These are phyloP conservation scores for Prillingera fragicola DNA, from an alignment of 1,284 basidiomycete genomes.

Conservation along the genomic window DNA sequence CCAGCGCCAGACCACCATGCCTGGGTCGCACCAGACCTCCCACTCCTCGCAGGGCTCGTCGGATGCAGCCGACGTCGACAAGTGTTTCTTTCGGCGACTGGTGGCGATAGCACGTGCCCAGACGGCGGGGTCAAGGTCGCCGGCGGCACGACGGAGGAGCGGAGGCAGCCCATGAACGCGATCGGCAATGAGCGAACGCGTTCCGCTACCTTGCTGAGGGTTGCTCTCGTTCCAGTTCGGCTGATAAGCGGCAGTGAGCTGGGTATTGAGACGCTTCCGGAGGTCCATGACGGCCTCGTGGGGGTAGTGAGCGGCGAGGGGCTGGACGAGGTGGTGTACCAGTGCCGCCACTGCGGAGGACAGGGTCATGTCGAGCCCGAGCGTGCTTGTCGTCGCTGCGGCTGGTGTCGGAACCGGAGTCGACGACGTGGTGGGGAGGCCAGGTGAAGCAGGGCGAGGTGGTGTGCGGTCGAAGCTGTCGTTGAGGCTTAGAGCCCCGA, in stretches of 20 bases:
- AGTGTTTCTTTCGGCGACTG: slow-evolving; percentile 6
- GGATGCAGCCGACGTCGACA: no score
- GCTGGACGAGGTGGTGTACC: slow-evolving; percentile 36
- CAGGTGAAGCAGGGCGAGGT: slow-evolving; percentile 2
- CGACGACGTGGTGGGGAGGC: background rate
- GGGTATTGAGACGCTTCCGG: slow-evolving; percentile 21
- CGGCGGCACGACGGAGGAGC: slow-evolving; percentile 28
- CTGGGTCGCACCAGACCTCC: slow-evolving; percentile 49
- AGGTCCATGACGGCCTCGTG: slow-evolving; percentile 28
- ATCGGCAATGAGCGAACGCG: slow-evolving; percentile 40
- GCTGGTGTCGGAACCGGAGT: background rate
- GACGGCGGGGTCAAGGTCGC: slow-evolving; percentile 23
- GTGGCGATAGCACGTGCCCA: slow-evolving; percentile 36
- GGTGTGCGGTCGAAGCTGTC: slow-evolving; percentile 4
- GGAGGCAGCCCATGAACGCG: slow-evolving; percentile 31
- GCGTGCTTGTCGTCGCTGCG: slow-evolving; percentile 5
- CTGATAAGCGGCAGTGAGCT: slow-evolving; percentile 21
- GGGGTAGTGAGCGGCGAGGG: slow-evolving; percentile 33
- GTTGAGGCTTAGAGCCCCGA: slow-evolving; percentile 1
- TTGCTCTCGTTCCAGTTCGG: slow-evolving; percentile 39
- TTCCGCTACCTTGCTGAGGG: slow-evolving; percentile 37
- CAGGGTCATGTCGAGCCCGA: slow-evolving; percentile 28
- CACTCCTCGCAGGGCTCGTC: slow-evolving; percentile 32
- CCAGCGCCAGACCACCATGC: slow-evolving; percentile 44
- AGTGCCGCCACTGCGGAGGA: slow-evolving; percentile 35